These are phyloP conservation scores for Xerocomellus dryophilus DNA, from an alignment of 768 basidiomycete genomes.

Conservation along the genomic window DNA sequence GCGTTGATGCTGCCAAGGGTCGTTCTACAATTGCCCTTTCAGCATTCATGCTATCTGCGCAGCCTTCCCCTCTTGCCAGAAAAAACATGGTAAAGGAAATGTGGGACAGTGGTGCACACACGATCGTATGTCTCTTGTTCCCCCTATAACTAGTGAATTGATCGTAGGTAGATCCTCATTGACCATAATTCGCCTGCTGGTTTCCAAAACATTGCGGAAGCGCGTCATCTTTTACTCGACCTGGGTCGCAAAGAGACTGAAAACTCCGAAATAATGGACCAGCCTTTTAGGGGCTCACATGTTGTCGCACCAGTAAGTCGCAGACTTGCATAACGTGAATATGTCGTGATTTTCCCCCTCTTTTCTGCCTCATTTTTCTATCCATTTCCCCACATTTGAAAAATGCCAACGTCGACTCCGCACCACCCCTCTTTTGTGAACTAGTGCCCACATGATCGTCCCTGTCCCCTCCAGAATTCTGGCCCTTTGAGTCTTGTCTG, in stretches of 20 bases:
- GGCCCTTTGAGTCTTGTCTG: constrained; percentile 59
- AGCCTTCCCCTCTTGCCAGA: constrained; percentile 57
- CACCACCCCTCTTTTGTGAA: constrained; percentile 4
- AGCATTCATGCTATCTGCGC: constrained; percentile 80
- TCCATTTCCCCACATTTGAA: constrained; percentile 18
- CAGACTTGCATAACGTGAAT: neutral
- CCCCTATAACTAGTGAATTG: constrained; percentile 1
- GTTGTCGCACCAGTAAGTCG: constrained; percentile 85
- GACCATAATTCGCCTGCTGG: constrained; percentile 78
- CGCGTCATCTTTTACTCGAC: constrained; percentile 67
- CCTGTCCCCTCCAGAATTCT: constrained; percentile 72
- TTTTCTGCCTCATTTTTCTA: neutral
- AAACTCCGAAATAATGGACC: constrained; percentile 38
- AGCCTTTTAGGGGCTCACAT: constrained; percentile 57
- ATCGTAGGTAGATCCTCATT: constrained; percentile 63
- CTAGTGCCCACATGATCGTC: constrained; percentile 88
- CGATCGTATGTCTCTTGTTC: constrained; percentile 49
- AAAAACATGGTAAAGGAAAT: constrained; percentile 74
- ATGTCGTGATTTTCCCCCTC: neutral
- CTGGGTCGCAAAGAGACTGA: constrained; percentile 59
- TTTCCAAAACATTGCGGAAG: constrained; percentile 76
- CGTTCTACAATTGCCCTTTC: constrained; percentile 67
- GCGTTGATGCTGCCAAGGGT: constrained; percentile 41
- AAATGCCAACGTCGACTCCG: constrained; percentile 7
- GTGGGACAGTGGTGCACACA: constrained; percentile 89